Evolutionary conservation across 108 stramenopile genomes (phyloP).

Genomic region (Skeletonema marinoi): DNA sequence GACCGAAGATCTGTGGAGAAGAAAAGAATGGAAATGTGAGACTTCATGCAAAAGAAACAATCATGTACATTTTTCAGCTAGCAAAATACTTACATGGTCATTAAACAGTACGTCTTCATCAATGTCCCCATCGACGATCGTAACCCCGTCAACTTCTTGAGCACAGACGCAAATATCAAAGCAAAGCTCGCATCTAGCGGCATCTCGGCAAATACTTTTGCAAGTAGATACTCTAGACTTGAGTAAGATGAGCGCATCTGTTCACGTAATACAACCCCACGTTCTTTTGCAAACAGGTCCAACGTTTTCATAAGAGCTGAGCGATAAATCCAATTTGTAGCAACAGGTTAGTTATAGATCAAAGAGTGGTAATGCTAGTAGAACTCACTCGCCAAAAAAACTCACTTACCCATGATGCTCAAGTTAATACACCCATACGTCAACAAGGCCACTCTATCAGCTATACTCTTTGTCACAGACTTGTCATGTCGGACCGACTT

Average conservation of each 20-base stretch:
- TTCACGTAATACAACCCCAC: slow-evolving; percentile 78
- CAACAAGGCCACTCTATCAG: slow-evolving; percentile 81
- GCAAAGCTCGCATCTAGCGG: slow-evolving; percentile 76
- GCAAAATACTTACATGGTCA: slow-evolving; percentile 50
- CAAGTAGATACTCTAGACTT: slow-evolving; percentile 81
- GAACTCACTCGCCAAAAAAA: too few relatives aligned
- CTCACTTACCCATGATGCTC: slow-evolving; percentile 41
- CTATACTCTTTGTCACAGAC: slow-evolving; percentile 72
- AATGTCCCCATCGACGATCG: slow-evolving; percentile 57
- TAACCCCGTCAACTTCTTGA: slow-evolving; percentile 64
- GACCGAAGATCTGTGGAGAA: slow-evolving; percentile 42
- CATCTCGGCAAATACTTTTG: slow-evolving; percentile 81
- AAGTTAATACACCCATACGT: slow-evolving; percentile 82
- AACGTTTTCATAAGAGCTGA: slow-evolving; percentile 77
- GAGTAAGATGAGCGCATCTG: slow-evolving; percentile 71
- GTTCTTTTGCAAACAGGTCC: slow-evolving; percentile 78
- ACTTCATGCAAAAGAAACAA: too few relatives aligned
- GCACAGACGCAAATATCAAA: slow-evolving; percentile 62
- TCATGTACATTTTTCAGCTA: too few relatives aligned
- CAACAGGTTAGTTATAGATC: too few relatives aligned
- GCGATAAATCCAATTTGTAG: too few relatives aligned
- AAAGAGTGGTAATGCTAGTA: too few relatives aligned
- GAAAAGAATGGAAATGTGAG: too few relatives aligned
- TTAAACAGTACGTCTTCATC: slow-evolving; percentile 67
- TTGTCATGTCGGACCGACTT: slow-evolving; percentile 55